phyloP scores from a whole-genome alignment of 2,329 filamentous ascomycete species.

The Thielaviopsis ethacetica region DNA sequence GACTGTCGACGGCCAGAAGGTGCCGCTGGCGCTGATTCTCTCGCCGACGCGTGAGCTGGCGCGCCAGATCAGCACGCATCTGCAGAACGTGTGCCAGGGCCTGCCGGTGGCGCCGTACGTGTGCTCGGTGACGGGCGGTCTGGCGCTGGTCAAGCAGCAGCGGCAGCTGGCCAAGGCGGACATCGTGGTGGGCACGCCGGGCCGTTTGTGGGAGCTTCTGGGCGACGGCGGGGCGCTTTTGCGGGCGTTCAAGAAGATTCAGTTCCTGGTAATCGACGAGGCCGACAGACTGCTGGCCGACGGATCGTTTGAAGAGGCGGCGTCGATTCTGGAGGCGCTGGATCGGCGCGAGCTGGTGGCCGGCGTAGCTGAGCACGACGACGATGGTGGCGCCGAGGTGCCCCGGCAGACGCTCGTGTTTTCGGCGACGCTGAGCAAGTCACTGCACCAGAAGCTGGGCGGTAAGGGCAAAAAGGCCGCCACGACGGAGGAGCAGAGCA shows the following conservation, averaged over 20 bases:
- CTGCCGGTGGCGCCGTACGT: conserved; percentile 49
- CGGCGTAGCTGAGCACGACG: conserved; percentile 32
- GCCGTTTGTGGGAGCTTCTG: conserved; percentile 86
- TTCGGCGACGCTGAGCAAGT: conserved; percentile 88
- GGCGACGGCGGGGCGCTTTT: conserved; percentile 57
- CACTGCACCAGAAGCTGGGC: conserved; percentile 76
- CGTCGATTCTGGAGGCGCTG: conserved; percentile 69
- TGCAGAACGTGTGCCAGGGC: conserved; percentile 54
- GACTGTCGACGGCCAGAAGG: conserved; percentile 18
- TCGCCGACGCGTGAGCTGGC: conserved; percentile 88
- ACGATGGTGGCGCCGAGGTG: conserved; percentile 28
- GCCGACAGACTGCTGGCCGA: conserved; percentile 83
- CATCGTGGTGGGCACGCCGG: conserved; percentile 85
- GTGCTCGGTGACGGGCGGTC: conserved; percentile 79
- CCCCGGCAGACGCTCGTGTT: conserved; percentile 82
- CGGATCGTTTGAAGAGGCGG: conserved; percentile 87
- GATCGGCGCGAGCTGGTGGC: conserved; percentile 45
- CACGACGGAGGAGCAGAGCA: conserved; percentile 55
- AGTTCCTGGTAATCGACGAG: conserved; percentile 83
- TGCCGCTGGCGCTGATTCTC: conserved; percentile 62
- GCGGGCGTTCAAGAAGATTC: conserved; percentile 52
- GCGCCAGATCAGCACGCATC: conserved; percentile 74
- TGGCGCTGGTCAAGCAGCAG: conserved; percentile 91
- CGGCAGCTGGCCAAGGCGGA: conserved; percentile 70
- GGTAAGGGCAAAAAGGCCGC: conserved; percentile 46